phyloP scores from a whole-genome alignment of 2,329 filamentous ascomycete genomes.

The Pseudovirgaria hyperparasitica region DNA sequence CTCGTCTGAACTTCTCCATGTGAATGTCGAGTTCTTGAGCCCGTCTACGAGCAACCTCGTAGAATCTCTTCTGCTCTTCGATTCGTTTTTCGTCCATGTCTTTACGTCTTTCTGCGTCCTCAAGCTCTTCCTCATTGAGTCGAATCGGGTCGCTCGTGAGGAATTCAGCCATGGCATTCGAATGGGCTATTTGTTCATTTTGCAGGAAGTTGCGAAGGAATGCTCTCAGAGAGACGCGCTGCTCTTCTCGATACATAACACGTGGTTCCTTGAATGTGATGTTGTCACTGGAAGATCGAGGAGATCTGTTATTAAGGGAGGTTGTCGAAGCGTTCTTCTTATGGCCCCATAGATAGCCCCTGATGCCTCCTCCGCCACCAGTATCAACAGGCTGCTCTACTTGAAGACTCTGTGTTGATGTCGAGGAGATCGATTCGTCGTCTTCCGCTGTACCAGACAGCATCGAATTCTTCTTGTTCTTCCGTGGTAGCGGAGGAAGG shows the following conservation, averaged over 20 bases:
- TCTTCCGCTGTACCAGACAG: slow-evolving; percentile 42
- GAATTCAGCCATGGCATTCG: slow-evolving; percentile 75
- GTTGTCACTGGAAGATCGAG: slow-evolving; percentile 19
- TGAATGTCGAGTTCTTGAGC: slow-evolving; percentile 91
- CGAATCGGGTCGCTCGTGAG: slow-evolving; percentile 59
- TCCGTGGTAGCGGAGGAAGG: slow-evolving; percentile 72
- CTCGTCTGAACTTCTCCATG: slow-evolving; percentile 70
- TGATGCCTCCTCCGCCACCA: slow-evolving; percentile 24
- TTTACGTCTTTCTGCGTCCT: slow-evolving; percentile 70
- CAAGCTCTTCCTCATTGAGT: slow-evolving; percentile 67
- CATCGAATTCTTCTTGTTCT: slow-evolving; percentile 72
- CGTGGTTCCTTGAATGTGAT: slow-evolving; percentile 28
- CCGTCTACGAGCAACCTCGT: slow-evolving; percentile 83
- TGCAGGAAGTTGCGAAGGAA: slow-evolving; percentile 79
- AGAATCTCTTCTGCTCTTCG: slow-evolving; percentile 87
- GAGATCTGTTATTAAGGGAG: slow-evolving; percentile 21
- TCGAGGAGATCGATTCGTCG: slow-evolving; percentile 70
- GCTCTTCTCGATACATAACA: slow-evolving; percentile 71
- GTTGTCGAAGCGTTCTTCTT: slow-evolving; percentile 28
- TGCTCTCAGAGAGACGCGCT: slow-evolving; percentile 80
- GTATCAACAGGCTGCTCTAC: slow-evolving; percentile 23
- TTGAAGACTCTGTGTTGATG: slow-evolving; percentile 53
- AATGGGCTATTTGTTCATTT: slow-evolving; percentile 71
- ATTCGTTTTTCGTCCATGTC: slow-evolving; percentile 76
- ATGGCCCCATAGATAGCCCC: slow-evolving; percentile 31